Evolutionary conservation across 1,284 basidiomycete genomes (phyloP).

Genomic region (Ceratobasidium sp.): DNA sequence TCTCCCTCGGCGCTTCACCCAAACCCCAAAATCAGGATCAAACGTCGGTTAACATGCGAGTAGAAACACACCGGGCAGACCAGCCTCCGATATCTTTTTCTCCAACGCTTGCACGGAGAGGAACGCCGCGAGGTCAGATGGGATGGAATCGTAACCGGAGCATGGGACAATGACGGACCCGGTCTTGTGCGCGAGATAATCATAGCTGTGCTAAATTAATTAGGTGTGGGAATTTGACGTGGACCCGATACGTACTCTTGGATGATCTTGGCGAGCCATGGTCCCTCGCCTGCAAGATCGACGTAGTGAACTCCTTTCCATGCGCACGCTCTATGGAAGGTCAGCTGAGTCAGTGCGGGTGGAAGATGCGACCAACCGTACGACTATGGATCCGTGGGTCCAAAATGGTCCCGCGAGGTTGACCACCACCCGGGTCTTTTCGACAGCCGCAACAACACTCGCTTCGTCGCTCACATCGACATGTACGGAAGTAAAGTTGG

Average conservation of each 20-base stretch:
- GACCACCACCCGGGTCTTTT: slow-evolving; percentile 45
- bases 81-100: slow-evolving; percentile 56
- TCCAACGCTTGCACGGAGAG: slow-evolving; percentile 67
- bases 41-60: neutral
- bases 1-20: slow-evolving; percentile 50
- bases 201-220: slow-evolving; percentile 61
- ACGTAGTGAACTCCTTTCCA: slow-evolving; percentile 71
- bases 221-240: slow-evolving; percentile 38
- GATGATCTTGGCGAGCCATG: slow-evolving; percentile 69
- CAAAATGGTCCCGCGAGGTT: slow-evolving; percentile 48
- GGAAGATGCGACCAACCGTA: slow-evolving; percentile 16
- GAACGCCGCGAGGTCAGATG: slow-evolving; percentile 74
- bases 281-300: slow-evolving; percentile 70
- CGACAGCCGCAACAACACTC: slow-evolving; percentile 40
- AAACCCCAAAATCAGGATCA: neutral
- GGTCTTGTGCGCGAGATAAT: slow-evolving; percentile 75
- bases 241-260: slow-evolving; percentile 57
- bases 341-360: neutral
- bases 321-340: slow-evolving; percentile 63
- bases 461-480: slow-evolving; percentile 45
- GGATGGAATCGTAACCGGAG: slow-evolving; percentile 80
- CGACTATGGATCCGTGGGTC: slow-evolving; percentile 44
- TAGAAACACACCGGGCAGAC: slow-evolving; percentile 50
- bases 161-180: slow-evolving; percentile 77
- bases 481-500: slow-evolving; percentile 21